phyloP scores from a whole-genome alignment of 2,329 filamentous ascomycete genomes.

The Fragosphaeria purpurea region DNA sequence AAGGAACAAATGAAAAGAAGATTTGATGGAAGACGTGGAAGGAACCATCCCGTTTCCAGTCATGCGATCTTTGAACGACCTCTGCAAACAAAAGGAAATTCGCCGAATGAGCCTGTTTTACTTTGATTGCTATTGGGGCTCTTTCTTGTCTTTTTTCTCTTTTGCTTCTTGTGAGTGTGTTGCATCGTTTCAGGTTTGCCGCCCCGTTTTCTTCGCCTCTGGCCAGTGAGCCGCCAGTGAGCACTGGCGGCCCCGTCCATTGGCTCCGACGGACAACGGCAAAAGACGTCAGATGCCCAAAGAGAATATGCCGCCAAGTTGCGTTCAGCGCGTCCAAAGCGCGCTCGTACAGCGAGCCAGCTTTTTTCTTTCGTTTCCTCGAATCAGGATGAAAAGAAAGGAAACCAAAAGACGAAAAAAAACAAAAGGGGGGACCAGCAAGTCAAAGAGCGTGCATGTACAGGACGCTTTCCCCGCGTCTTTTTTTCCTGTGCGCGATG shows the following conservation, averaged over 20 bases:
- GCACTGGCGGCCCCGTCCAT: too few species aligned
- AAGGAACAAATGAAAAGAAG: not conserved
- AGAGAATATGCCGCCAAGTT: too few species aligned
- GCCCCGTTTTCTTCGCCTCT: not conserved
- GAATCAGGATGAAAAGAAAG: not conserved
- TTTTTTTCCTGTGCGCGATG: not conserved
- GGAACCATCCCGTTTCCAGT: not conserved
- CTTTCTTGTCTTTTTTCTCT: not conserved
- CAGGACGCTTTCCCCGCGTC: not conserved
- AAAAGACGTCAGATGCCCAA: too few species aligned
- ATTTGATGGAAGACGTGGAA: not conserved
- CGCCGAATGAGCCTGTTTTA: not conserved
- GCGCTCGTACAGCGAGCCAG: too few species aligned
- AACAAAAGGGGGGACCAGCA: not conserved
- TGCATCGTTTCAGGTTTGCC: constrained; percentile 5
- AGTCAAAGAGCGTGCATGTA: constrained; percentile 7
- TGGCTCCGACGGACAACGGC: too few species aligned
- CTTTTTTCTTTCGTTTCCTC: too few species aligned
- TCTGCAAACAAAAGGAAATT: not conserved
- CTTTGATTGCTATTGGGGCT: not conserved
- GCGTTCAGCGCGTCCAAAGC: too few species aligned
- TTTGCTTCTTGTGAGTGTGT: not conserved
- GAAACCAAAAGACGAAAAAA: not conserved
- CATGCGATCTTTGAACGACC: not conserved
- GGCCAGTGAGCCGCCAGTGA: too few species aligned